These are phyloP conservation scores for Saraca asoca DNA, from an alignment of 331 rosid species.

Conservation along the genomic window DNA sequence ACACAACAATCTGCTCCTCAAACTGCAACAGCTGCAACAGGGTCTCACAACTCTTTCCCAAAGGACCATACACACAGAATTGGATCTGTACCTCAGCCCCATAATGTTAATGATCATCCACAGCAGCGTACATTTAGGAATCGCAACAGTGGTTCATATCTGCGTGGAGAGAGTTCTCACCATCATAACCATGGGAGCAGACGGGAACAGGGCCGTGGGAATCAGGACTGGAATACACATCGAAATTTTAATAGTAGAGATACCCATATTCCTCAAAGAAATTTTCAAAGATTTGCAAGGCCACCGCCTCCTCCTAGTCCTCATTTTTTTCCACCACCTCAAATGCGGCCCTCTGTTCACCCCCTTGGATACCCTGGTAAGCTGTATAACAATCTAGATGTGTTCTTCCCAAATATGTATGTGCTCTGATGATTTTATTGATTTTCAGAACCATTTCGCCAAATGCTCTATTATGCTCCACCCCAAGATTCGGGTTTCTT, in stretches of 20 bases:
- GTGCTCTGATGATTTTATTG: conserved; percentile 31
- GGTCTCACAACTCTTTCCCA: conserved; percentile 46
- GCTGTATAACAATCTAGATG: conserved; percentile 18
- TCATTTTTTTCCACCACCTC: conserved; percentile 46
- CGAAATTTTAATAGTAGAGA: conserved; percentile 59
- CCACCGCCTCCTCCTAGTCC: conserved; percentile 51
- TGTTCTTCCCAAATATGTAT: conserved; percentile 15
- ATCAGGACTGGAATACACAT: conserved; percentile 63
- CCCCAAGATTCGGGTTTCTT: conserved; percentile 47
- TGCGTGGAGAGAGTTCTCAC: conserved; percentile 63
- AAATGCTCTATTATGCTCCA: conserved; percentile 44
- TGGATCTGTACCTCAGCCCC: conserved; percentile 51
- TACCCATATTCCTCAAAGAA: conserved; percentile 49
- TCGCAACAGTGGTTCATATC: conserved; percentile 59
- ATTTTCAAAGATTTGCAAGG: conserved; percentile 49
- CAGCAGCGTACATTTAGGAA: conserved; percentile 59
- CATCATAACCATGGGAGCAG: conserved; percentile 57
- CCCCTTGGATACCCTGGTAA: conserved; percentile 59
- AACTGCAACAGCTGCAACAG: conserved; percentile 35
- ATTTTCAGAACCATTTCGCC: conserved; percentile 50
- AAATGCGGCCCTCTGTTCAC: conserved; percentile 49
- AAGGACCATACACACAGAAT: conserved; percentile 63
- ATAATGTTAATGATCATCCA: conserved; percentile 54
- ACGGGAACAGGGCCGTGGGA: conserved; percentile 68
- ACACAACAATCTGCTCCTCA: conserved; percentile 48